Conservation (phyloP, 805 yeast genomes). For the Myxozyma lipomycoides region DNA sequence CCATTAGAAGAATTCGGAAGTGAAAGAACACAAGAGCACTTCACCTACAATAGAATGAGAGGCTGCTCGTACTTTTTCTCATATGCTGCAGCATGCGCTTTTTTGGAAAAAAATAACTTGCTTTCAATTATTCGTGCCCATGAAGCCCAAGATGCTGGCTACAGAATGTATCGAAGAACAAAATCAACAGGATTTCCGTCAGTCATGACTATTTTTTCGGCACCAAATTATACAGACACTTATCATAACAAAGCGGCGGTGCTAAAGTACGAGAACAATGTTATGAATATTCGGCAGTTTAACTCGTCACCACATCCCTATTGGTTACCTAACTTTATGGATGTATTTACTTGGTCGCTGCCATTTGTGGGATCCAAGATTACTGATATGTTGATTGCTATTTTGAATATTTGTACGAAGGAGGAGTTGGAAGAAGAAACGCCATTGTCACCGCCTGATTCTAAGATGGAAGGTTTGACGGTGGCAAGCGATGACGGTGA, state of each 20-base stretch:
- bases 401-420: conserved; percentile 89
- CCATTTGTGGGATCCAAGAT: conserved; percentile 94
- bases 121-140: conserved; percentile 90
- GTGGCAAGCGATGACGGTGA: conserved; percentile 1
- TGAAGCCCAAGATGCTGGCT: conserved; percentile 97
- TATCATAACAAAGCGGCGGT: conserved; percentile 96
- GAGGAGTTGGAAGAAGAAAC: conserved; percentile 72
- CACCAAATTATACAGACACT: conserved; percentile 90
- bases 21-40: conserved; percentile 43
- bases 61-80: conserved; percentile 93
- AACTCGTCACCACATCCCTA: conserved; percentile 92
- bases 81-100: conserved; percentile 73
- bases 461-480: not conserved
- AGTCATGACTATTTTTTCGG: conserved; percentile 84
- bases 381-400: conserved; percentile 85
- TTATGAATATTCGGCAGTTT: conserved; percentile 93
- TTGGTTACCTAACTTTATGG: conserved; percentile 95
- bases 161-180: conserved; percentile 86
- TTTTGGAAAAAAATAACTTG: conserved; percentile 71
- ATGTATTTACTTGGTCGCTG: conserved; percentile 93
- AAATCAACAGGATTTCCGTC: conserved; percentile 83
- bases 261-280: conserved; percentile 82
- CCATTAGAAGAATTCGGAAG: conserved; percentile 87
- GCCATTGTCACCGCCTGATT: conserved; percentile 18
- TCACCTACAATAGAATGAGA: conserved; percentile 65